These are phyloP conservation scores for Leptodermis oblonga DNA, from an alignment of 257 asterid species.

Conservation along the genomic window DNA sequence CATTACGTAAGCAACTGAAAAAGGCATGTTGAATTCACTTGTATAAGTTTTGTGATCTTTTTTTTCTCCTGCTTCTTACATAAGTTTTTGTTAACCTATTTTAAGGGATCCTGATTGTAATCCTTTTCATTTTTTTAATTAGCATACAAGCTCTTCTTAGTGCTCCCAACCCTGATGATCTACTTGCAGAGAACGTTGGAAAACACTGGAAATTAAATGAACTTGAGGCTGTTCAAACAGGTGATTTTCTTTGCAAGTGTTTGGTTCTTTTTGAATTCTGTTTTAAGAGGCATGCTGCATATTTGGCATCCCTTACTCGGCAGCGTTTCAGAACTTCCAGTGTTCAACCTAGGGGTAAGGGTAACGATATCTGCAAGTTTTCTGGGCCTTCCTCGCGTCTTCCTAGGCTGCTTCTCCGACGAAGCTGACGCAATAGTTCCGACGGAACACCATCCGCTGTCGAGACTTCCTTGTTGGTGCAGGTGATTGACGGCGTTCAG, in stretches of 20 bases:
- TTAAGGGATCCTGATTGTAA: too few species aligned
- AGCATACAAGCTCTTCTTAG: too few species aligned
- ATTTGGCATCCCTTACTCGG: background rate
- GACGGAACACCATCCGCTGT: background rate
- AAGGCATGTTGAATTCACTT: too few species aligned
- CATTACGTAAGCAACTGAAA: background rate
- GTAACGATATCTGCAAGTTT: background rate
- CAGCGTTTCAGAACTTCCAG: background rate
- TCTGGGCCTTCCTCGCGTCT: constrained; percentile 1
- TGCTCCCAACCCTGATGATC: too few species aligned
- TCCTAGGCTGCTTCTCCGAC: background rate
- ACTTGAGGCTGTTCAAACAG: too few species aligned
- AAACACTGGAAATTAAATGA: too few species aligned
- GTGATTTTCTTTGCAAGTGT: too few species aligned
- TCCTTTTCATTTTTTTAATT: too few species aligned
- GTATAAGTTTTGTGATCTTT: background rate
- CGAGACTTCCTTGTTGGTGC: background rate
- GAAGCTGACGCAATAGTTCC: constrained; percentile 7
- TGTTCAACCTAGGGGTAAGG: too few species aligned
- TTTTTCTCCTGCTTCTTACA: too few species aligned
- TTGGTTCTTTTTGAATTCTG: background rate
- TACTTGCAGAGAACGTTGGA: too few species aligned
- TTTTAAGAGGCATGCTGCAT: background rate
- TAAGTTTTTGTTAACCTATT: background rate
- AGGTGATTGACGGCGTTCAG: too few species aligned